Evolutionary conservation across 2,329 filamentous ascomycete genomes (phyloP).

Genomic region (Talaromyces sp.): DNA sequence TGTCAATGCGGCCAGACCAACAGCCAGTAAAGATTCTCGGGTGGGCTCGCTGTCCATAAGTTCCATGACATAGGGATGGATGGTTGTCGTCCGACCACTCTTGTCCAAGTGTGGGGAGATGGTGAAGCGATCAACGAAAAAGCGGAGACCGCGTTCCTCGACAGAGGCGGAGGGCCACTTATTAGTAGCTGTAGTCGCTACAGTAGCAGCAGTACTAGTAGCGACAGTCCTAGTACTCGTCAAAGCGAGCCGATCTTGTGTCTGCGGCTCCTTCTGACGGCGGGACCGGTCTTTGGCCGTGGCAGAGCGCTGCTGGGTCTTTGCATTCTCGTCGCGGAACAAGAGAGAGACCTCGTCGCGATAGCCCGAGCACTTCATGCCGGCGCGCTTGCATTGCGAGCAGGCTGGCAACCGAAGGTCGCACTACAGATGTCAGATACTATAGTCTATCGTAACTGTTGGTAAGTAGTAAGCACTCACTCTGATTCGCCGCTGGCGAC

Average conservation of each 20-base stretch:
- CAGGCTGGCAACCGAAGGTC: slow-evolving; percentile 23
- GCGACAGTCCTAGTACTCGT: background rate
- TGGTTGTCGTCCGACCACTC: background rate
- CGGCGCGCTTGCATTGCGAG: slow-evolving; percentile 26
- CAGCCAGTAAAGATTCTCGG: slow-evolving; percentile 19
- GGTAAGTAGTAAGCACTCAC: slow-evolving; percentile 10
- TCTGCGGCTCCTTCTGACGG: background rate
- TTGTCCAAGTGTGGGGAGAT: background rate
- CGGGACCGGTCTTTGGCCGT: slow-evolving; percentile 17
- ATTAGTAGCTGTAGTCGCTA: too few relatives aligned
- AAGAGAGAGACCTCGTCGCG: slow-evolving; percentile 22
- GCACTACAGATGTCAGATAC: slow-evolving; percentile 17
- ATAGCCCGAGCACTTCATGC: slow-evolving; percentile 26
- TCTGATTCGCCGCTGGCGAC: slow-evolving; percentile 23
- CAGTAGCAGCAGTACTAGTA: too few relatives aligned
- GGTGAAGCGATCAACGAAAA: slow-evolving; percentile 20
- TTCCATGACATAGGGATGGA: slow-evolving; percentile 7
- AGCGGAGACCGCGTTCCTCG: slow-evolving; percentile 19
- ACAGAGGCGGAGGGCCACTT: slow-evolving; percentile 4
- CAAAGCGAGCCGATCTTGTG: background rate
- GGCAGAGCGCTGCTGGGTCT: slow-evolving; percentile 17
- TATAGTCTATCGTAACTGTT: background rate
- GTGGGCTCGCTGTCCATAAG: slow-evolving; percentile 10
- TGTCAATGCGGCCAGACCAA: slow-evolving; percentile 21
- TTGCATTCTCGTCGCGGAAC: slow-evolving; percentile 27